These are phyloP conservation scores for Turritis glabra DNA, from an alignment of 345 rosid genomes.

Conservation along the genomic window DNA sequence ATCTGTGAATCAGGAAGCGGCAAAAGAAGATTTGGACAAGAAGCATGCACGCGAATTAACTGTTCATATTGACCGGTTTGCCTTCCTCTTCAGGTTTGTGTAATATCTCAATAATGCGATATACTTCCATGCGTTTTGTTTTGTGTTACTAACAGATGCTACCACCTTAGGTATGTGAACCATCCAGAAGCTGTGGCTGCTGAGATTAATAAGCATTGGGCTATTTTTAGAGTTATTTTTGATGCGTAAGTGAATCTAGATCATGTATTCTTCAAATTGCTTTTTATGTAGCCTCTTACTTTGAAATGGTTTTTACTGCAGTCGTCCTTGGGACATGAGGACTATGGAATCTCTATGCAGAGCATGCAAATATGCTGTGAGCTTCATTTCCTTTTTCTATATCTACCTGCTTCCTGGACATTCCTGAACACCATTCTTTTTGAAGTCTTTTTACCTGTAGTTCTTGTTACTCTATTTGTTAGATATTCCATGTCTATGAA, in stretches of 20 bases:
- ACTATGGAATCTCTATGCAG: slow-evolving; percentile 99
- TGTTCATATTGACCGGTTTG: slow-evolving; percentile 94
- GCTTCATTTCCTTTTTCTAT: slow-evolving; percentile 34
- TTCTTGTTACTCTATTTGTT: slow-evolving; percentile 12
- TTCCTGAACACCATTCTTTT: slow-evolving; percentile 8
- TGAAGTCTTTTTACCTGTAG: not conserved
- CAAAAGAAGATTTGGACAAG: slow-evolving; percentile 78
- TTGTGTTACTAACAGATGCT: slow-evolving; percentile 27
- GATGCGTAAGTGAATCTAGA: slow-evolving; percentile 64
- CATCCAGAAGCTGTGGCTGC: slow-evolving; percentile 98
- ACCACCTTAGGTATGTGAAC: slow-evolving; percentile 73
- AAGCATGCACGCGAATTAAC: slow-evolving; percentile 90
- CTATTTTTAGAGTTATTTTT: slow-evolving; percentile 84
- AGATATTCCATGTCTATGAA: not conserved
- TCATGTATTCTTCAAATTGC: slow-evolving; percentile 14
- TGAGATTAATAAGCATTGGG: slow-evolving; percentile 90
- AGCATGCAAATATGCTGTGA: slow-evolving; percentile 99
- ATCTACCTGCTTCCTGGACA: not conserved
- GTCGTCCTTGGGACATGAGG: slow-evolving; percentile 99
- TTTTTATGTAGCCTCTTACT: slow-evolving; percentile 24
- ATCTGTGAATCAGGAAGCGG: slow-evolving; percentile 57
- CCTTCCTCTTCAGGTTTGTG: slow-evolving; percentile 88
- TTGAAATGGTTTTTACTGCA: slow-evolving; percentile 44
- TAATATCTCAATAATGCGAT: not conserved
- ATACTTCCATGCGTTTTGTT: slow-evolving; percentile 21